Conservation (phyloP, 2,329 filamentous ascomycete genomes). For the Colletotrichum neosansevieriae region DNA sequence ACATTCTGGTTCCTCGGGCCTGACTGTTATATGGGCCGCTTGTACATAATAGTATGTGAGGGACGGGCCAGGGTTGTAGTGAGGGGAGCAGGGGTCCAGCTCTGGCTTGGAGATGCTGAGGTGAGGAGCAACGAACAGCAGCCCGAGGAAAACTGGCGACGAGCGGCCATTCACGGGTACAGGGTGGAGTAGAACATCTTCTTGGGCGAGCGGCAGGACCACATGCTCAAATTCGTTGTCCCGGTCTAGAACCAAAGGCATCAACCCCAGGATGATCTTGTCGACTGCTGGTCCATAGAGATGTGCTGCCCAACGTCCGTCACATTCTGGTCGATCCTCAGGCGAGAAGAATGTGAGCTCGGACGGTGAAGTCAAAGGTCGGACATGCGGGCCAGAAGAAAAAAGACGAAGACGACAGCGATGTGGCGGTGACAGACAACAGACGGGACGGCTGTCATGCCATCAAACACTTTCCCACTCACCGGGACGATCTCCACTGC, state of each 20-base stretch:
- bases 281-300: slow-evolving; percentile 10
- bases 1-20: slow-evolving; percentile 35
- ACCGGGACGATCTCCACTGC: slow-evolving; percentile 20
- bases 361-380: slow-evolving; percentile 4
- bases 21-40: slow-evolving; percentile 38
- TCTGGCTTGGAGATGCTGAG: slow-evolving; percentile 28
- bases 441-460: slow-evolving; percentile 25
- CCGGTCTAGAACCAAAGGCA: slow-evolving; percentile 29
- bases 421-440: slow-evolving; percentile 32
- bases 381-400: neutral
- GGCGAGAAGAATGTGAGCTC: slow-evolving; percentile 2
- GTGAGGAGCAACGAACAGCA: slow-evolving; percentile 35
- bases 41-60: slow-evolving; percentile 37
- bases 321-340: slow-evolving; percentile 11
- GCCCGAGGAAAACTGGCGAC: slow-evolving; percentile 34
- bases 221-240: slow-evolving; percentile 28
- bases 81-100: slow-evolving; percentile 36
- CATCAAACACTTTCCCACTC: slow-evolving; percentile 25
- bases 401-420: slow-evolving; percentile 6
- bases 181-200: slow-evolving; percentile 29
- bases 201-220: slow-evolving; percentile 26
- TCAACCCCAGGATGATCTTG: slow-evolving; percentile 32
- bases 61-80: slow-evolving; percentile 37
- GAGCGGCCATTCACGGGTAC: slow-evolving; percentile 36
- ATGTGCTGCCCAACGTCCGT: slow-evolving; percentile 4